These are phyloP conservation scores for Cadophora malorum DNA, from an alignment of 2,329 filamentous ascomycete species.

Conservation along the genomic window DNA sequence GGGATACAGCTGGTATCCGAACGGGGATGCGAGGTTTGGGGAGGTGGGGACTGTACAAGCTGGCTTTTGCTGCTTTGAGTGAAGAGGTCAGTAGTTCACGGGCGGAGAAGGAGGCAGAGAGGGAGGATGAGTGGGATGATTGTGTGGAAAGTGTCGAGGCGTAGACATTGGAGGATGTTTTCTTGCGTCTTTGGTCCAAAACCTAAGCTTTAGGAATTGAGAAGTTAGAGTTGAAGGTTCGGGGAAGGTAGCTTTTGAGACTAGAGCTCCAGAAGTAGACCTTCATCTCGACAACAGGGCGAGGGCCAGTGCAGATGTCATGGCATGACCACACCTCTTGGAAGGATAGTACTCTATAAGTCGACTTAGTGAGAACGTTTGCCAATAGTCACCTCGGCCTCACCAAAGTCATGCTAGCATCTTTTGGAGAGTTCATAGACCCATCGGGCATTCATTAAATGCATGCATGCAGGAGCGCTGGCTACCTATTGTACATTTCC, in stretches of 20 bases:
- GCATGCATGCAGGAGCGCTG: slow-evolving; percentile 1
- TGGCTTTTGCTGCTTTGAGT: no score
- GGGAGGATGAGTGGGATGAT: not conserved
- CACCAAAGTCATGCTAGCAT: not conserved
- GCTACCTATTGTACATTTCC: slow-evolving; percentile 18
- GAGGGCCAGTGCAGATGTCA: no score
- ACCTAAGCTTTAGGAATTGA: not conserved
- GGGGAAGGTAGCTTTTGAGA: not conserved
- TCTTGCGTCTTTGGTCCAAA: not conserved
- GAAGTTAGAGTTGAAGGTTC: not conserved
- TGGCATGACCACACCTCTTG: no score
- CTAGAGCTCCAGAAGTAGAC: no score
- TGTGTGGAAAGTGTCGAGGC: not conserved
- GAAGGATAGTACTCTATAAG: no score
- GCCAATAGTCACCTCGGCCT: not conserved
- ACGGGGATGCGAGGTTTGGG: no score
- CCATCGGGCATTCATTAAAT: slow-evolving; percentile 16
- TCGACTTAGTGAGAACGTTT: no score
- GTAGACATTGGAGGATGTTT: not conserved
- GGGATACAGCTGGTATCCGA: no score
- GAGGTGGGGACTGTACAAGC: no score
- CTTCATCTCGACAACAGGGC: no score
- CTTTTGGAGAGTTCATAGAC: not conserved
- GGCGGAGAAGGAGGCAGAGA: not conserved
- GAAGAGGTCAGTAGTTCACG: no score